These are phyloP conservation scores for Coniochaeta sp. DNA, from an alignment of 2,329 filamentous ascomycete genomes.

Conservation along the genomic window DNA sequence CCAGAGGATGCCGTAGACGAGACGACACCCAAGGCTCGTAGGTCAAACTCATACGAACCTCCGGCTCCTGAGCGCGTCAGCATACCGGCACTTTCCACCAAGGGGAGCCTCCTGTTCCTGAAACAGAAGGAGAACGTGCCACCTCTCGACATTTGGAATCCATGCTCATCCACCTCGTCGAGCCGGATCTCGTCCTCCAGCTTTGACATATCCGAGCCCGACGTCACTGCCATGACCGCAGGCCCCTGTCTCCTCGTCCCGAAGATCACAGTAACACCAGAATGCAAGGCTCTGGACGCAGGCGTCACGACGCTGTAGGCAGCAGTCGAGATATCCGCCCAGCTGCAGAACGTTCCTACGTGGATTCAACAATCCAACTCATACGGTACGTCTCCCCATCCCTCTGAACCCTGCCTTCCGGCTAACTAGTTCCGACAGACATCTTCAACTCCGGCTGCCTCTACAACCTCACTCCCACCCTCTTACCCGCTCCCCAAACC, in stretches of 20 bases:
- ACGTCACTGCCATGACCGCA: conserved; percentile 3
- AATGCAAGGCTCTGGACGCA: conserved; percentile 26
- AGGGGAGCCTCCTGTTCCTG: conserved; percentile 5
- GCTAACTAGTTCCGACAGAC: conserved; percentile 17
- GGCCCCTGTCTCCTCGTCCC: conserved; percentile 29
- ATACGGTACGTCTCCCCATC: conserved; percentile 8
- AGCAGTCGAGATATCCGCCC: conserved; percentile 39
- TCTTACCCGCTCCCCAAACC: conserved; percentile 33
- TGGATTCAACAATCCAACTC: conserved; percentile 5
- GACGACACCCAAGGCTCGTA: conserved; percentile 1
- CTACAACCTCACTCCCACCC: conserved; percentile 38
- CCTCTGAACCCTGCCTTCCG: not conserved
- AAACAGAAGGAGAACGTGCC: not conserved
- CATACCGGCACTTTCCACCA: not conserved
- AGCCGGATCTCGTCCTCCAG: conserved; percentile 1
- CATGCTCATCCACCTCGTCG: not conserved
- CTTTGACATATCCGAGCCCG: conserved; percentile 6
- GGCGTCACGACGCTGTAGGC: conserved; percentile 35
- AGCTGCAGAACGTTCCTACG: too few relatives aligned
- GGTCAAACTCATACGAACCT: conserved; percentile 6
- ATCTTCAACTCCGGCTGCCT: conserved; percentile 38
- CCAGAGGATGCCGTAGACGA: conserved; percentile 1
- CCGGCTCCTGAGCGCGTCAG: not conserved
- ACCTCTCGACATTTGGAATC: not conserved
- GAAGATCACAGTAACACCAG: conserved; percentile 34